Evolutionary conservation across 306 rosid genomes (phyloP), one percentile per base, ranked within the genome.

Genomic region (Acacia acuminata): DNA sequence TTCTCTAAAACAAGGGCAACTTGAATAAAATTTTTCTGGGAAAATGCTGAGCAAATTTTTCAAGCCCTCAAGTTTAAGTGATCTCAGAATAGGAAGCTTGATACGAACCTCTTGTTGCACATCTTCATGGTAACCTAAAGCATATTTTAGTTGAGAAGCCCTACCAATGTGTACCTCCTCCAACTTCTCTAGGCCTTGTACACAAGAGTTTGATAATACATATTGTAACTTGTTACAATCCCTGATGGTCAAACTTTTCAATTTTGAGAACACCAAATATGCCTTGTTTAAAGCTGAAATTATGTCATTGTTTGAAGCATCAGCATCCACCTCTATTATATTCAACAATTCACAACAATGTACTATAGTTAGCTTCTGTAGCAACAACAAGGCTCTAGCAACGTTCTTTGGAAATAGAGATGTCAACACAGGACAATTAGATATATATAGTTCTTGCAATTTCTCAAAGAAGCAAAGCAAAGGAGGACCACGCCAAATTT

Each of bases 401-500:
- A 38, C 68, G 13, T 27, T 17, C 58, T 36, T 69, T 40, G 76
- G 4, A 20, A 71, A 56, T 42, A 71, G 71, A 5, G 82, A 71
- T 55, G 45, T 70, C 17, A 79, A 25, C 82, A 24, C 10, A 25
- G 38, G n/a, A 22, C 83, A 79, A 0, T 1, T 0, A 1, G 0
- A 8, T 10, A 79, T 7, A 2, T 1, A 0, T 7, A 79, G 71
- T 30, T 56, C 48, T 56, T 79, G 27, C 19, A 79, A 70, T 36
- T 56, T 71, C 47, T 71, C 77, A 0, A 55, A 58, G 15, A 58
- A 42, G 71, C 36, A 0, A 70, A 12, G 48, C 3, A 43, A 10
- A 13, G 61, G 44, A 42, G 60, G 24, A 73, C 84, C 84, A 10
- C 1, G 22, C 27, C n/a, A 81, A 13, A 81, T 15, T 47, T 60